A percentile compares a stretch with the other conserved stretches of the same genome.
Conservation (phyloP, 2,329 filamentous ascomycete species). For the Reticulascus tulasneorum region DNA sequence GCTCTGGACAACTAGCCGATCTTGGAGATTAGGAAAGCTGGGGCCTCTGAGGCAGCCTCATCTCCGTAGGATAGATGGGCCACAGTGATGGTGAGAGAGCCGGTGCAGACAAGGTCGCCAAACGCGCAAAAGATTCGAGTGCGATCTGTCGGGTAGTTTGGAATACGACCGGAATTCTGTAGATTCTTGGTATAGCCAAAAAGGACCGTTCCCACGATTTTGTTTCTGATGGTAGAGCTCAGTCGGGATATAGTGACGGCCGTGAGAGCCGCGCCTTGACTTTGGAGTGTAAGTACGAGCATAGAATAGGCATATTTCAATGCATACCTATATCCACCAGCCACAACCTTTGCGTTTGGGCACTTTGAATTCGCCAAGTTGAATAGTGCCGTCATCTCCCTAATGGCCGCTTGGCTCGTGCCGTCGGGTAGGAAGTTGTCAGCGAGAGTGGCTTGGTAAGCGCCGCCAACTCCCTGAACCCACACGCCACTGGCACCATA, state of each 20-base stretch:
- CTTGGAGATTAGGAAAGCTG: constrained; percentile 17
- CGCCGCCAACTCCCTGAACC: constrained; percentile 40
- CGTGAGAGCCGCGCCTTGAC: constrained; percentile 41
- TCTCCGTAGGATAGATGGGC: constrained; percentile 27
- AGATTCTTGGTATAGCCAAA: constrained; percentile 40
- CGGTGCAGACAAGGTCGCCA: constrained; percentile 31
- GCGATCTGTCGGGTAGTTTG: constrained; percentile 28
- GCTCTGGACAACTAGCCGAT: constrained; percentile 12
- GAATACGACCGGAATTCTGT: constrained; percentile 34
- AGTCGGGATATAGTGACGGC: constrained; percentile 33
- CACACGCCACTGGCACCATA: constrained; percentile 25
- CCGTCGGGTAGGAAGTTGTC: constrained; percentile 34
- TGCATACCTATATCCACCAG: constrained; percentile 30
- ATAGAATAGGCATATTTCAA: not conserved
- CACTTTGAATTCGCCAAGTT: constrained; percentile 36
- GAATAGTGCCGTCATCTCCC: constrained; percentile 36
- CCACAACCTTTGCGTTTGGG: constrained; percentile 36
- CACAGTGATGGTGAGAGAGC: constrained; percentile 29
- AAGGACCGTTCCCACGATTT: constrained; percentile 32
- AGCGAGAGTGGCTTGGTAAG: constrained; percentile 31
- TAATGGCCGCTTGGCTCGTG: constrained; percentile 32
- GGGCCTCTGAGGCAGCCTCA: constrained; percentile 16
- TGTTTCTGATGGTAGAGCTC: constrained; percentile 20
- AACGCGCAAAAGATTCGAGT: constrained; percentile 33
- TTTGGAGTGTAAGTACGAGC: constrained; percentile 10